These are phyloP conservation scores for Suillus hirtellus DNA, from an alignment of 768 basidiomycete species.

Conservation along the genomic window DNA sequence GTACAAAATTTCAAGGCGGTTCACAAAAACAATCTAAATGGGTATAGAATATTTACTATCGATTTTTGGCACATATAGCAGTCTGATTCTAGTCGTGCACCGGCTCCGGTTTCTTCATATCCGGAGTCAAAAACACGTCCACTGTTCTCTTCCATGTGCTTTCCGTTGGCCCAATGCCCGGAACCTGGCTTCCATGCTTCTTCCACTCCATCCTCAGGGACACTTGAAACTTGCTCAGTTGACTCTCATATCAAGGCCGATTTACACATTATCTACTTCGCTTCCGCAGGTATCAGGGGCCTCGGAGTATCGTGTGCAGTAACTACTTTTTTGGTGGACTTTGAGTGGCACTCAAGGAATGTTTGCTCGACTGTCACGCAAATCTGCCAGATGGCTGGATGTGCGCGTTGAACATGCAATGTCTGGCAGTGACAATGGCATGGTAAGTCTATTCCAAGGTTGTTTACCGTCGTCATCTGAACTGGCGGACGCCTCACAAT, in stretches of 20 bases:
- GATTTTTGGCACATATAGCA: too few relatives aligned
- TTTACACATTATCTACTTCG: background rate
- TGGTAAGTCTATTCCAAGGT: slow-evolving; percentile 15
- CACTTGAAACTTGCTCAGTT: background rate
- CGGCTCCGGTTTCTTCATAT: slow-evolving; percentile 14
- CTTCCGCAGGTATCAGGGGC: background rate
- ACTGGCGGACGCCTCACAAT: background rate
- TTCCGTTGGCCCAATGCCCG: background rate
- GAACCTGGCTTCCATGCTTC: background rate
- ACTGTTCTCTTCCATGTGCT: slow-evolving; percentile 1
- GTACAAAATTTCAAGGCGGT: too few relatives aligned
- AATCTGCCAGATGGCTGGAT: slow-evolving; percentile 14
- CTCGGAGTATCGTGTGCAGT: background rate
- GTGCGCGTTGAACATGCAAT: slow-evolving; percentile 13
- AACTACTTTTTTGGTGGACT: background rate
- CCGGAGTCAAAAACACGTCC: background rate
- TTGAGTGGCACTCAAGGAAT: slow-evolving; percentile 4
- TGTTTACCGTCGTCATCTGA: background rate
- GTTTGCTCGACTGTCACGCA: slow-evolving; percentile 17
- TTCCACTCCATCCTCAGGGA: background rate
- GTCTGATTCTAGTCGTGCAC: slow-evolving; percentile 3
- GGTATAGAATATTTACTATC: too few relatives aligned
- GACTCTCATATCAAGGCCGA: background rate
- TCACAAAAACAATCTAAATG: too few relatives aligned
- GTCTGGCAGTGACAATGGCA: slow-evolving; percentile 10